Evolutionary conservation across 148 eudicot genomes (phyloP), one percentile per base, ranked within the genome.

Genomic region (Bassia scoparia): DNA sequence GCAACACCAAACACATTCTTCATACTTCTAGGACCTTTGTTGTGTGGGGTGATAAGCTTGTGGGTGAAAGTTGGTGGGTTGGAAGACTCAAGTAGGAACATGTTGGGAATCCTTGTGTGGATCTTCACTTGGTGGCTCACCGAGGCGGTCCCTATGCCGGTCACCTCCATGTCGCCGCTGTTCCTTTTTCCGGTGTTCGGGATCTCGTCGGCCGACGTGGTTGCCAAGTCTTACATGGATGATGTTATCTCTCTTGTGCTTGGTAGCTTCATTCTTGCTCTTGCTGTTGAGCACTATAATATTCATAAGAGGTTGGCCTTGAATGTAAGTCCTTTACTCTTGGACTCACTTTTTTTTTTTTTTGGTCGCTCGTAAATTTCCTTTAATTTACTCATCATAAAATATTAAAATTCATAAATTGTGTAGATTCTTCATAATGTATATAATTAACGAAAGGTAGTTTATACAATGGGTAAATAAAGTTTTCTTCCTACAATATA

Each of bases 141-240:
- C 27, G 90, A 88, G 90, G 98, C 98, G 3, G 97, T 94, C 27
- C 98, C 98, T 0, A 94, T 91, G 98, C 97, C 98, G 5, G 67
- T 94, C 20, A 86, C 98, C 35, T 94, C 98, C 78, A 94, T 94
- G 91, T 66, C 98, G 14, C 97, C 98, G 61, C 79, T 94, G 34
- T 94, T 94, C 67, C 90, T 94, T 41, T 91, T 89, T 64, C 98
- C 98, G n/a, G 26, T 91, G 0, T 84, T 91, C 38, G 98, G 98
- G 1, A 89, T 94, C 24, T 59, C 91, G 3, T 6, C 84, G 0
- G 88, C 98, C 9, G 98, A 94, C 33, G 85, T 69, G 0, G 98
- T 94, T 15, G 95, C 96, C 3, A 74, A 83, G 43, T 82, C 90
- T 6, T 94, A 94, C 63, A 87, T 94, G 90, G 89, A 91, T 33